Evolutionary conservation across 2,329 filamentous ascomycete species (phyloP).

Genomic region (Alternaria gaisen): DNA sequence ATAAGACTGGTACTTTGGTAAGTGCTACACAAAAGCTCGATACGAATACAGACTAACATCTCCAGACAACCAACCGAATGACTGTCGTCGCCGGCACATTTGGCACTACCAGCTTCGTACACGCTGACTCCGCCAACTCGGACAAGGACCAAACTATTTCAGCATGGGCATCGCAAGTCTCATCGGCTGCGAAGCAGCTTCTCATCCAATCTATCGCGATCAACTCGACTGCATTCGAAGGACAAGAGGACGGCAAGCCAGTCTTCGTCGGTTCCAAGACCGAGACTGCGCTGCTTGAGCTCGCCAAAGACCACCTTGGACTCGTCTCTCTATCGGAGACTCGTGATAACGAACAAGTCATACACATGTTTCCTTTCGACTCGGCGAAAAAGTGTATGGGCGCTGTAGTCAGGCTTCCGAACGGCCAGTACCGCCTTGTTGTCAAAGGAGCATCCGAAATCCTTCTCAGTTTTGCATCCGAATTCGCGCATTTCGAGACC

Average conservation of each 20-base stretch:
- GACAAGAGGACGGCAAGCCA: constrained; percentile 53
- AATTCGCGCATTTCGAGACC: constrained; percentile 26
- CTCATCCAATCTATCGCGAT: constrained; percentile 44
- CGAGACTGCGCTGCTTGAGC: constrained; percentile 63
- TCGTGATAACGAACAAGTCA: constrained; percentile 58
- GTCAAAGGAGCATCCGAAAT: constrained; percentile 68
- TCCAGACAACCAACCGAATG: constrained; percentile 52
- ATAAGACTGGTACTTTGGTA: constrained; percentile 47
- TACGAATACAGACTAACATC: not conserved
- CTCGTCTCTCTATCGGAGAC: constrained; percentile 60
- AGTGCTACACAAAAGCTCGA: not conserved
- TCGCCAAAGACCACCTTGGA: constrained; percentile 62
- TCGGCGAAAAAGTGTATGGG: constrained; percentile 66
- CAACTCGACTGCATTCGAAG: constrained; percentile 65
- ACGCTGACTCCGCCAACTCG: constrained; percentile 56
- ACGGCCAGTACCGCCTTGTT: constrained; percentile 60
- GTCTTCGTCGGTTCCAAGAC: constrained; percentile 66
- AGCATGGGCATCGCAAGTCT: constrained; percentile 56
- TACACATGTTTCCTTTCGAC: constrained; percentile 64
- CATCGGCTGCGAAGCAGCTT: constrained; percentile 44
- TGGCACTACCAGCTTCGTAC: constrained; percentile 56
- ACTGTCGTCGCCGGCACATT: constrained; percentile 53
- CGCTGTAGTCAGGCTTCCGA: constrained; percentile 60
- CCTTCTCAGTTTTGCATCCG: constrained; percentile 57
- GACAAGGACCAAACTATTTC: constrained; percentile 53